phyloP scores from a whole-genome alignment of 192 early-diverging fungal species.

The Chytriomyces sp. region DNA sequence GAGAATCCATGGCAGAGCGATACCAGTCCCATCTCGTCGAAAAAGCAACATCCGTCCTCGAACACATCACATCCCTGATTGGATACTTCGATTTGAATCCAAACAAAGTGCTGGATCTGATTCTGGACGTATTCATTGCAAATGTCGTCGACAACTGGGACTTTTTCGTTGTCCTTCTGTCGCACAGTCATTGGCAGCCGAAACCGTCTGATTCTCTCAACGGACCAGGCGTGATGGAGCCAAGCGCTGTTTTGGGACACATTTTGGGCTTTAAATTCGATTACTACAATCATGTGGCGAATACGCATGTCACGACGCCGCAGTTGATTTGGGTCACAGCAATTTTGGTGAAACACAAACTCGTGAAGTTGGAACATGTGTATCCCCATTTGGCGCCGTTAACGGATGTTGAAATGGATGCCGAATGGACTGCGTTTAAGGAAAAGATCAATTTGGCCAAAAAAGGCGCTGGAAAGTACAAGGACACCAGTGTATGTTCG shows the following conservation, averaged over 20 bases:
- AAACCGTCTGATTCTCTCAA: slow-evolving; percentile 7
- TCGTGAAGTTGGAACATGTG: slow-evolving; percentile 63
- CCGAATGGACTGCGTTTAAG: slow-evolving; percentile 52
- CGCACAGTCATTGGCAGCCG: slow-evolving; percentile 45
- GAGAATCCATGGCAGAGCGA: slow-evolving; percentile 1
- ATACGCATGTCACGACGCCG: slow-evolving; percentile 41
- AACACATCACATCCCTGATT: slow-evolving; percentile 58
- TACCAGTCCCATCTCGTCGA: slow-evolving; percentile 26
- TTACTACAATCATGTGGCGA: slow-evolving; percentile 51
- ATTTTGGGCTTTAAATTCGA: slow-evolving; percentile 80
- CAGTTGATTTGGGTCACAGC: slow-evolving; percentile 62
- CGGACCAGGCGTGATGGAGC: neutral
- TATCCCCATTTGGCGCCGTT: slow-evolving; percentile 66
- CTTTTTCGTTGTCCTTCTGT: slow-evolving; percentile 74
- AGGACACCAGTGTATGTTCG: slow-evolving; percentile 48
- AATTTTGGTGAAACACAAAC: slow-evolving; percentile 57
- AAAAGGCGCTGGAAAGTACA: slow-evolving; percentile 47
- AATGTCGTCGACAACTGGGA: slow-evolving; percentile 69
- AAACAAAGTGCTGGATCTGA: slow-evolving; percentile 79
- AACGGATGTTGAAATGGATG: slow-evolving; percentile 54
- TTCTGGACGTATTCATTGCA: slow-evolving; percentile 75
- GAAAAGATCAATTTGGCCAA: slow-evolving; percentile 49
- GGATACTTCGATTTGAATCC: slow-evolving; percentile 84
- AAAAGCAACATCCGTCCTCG: slow-evolving; percentile 38
- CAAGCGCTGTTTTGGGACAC: slow-evolving; percentile 56